Evolutionary conservation across 106 monocot genomes (phyloP).

Genomic region (Dactylorhiza incarnata): DNA sequence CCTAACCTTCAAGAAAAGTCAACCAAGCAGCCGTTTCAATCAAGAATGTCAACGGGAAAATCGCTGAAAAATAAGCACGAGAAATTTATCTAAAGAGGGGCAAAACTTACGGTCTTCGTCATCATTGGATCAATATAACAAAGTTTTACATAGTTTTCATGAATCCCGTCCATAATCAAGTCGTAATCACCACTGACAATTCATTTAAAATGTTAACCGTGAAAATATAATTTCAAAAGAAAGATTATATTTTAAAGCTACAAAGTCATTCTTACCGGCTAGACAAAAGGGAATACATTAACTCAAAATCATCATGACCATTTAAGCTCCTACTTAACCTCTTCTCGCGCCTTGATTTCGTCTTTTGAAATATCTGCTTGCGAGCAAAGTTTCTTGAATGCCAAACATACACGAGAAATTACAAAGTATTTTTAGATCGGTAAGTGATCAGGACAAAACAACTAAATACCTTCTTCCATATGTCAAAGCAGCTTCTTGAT

Average conservation of each 20-base stretch:
- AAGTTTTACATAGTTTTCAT: slow-evolving; percentile 78
- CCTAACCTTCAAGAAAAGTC: slow-evolving; percentile 34
- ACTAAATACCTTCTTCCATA: slow-evolving; percentile 82
- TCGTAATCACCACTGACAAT: slow-evolving; percentile 88
- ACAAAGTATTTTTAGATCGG: neutral
- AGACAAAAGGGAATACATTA: slow-evolving; percentile 66
- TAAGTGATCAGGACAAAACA: neutral
- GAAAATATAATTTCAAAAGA: neutral
- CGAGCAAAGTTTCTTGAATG: slow-evolving; percentile 11
- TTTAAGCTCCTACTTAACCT: slow-evolving; percentile 24
- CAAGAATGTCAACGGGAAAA: neutral
- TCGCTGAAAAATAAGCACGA: neutral
- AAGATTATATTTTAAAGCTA: neutral
- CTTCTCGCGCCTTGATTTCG: slow-evolving; percentile 47
- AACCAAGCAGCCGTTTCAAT: neutral
- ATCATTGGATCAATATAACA: slow-evolving; percentile 90
- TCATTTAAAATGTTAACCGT: slow-evolving; percentile 7
- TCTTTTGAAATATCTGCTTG: slow-evolving; percentile 79
- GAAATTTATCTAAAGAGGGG: slow-evolving; percentile 2
- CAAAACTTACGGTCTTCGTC: slow-evolving; percentile 72
- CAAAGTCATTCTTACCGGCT: slow-evolving; percentile 39
- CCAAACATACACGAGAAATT: neutral
- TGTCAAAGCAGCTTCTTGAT: slow-evolving; percentile 75
- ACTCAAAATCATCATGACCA: slow-evolving; percentile 39
- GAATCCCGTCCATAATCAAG: slow-evolving; percentile 95